Base-by-base conservation (phyloP, 495 filamentous ascomycete species). In the Hypoxylon trugodes region DNA sequence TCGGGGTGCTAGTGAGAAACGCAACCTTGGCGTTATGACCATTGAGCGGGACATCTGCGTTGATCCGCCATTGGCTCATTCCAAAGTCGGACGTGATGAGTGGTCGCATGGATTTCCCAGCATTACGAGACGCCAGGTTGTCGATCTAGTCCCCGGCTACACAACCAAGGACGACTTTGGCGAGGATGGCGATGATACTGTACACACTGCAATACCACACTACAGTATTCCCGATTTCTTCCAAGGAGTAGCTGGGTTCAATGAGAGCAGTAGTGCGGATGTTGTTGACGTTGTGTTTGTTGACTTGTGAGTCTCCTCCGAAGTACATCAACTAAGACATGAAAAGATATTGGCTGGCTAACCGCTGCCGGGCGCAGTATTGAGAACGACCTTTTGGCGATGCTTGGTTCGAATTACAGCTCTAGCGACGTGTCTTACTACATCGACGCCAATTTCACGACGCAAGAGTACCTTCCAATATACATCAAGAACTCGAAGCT, bases 151-250 rank as follows among this genome's bases (percentile, higher is more conserved):
- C 12, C 86, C 88, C 0, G 90, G 90, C 6, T 92, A 93, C 71
- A 91, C 85, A 1, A 94, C 90, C n/a, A 73, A 71, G 36, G 90
- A 94, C 68, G 90, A 90, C 63, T 84, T 76, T 7, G 90, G 90
- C 24, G 68, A 73, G 2, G 86, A 91, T 61, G 91, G 91, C 19
- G 91, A 94, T 66, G 91, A 94, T 72, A 93, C 90, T 0, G 59
- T 88, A 3, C 91, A 94, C 66, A 80, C 82, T 0, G 70, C 72
- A 4, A 86, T 93, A 19, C 69, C 77, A 4, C 84, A 84, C 67
- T 91, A 89, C 73, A 64, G 75, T 1, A 80, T 91, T 7, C 90
- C 90, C 8, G 90, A 91, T 65, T 88, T 86, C 66, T 84, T 92
- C 52, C 85, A 86, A 62, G 75, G 85, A 0, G 69, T 82, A 35